Evolutionary conservation across 306 rosid genomes (phyloP).

Genomic region (Vigna reflexopilosa): DNA sequence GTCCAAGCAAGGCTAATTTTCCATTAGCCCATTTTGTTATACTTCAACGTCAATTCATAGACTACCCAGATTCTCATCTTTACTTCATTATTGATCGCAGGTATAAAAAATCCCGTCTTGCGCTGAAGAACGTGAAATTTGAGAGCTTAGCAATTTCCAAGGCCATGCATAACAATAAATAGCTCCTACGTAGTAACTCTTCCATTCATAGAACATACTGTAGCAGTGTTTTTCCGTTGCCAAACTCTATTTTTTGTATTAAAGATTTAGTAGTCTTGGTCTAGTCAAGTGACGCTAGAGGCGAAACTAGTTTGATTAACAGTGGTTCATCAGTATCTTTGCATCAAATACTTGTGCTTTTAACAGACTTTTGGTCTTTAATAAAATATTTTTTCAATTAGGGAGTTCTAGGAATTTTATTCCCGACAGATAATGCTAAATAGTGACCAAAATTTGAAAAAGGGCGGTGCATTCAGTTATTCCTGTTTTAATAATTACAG

Average conservation of each 20-base stretch:
- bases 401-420: background rate
- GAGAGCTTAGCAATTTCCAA: background rate
- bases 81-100: conserved; percentile 27
- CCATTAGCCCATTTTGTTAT: conserved; percentile 30
- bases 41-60: conserved; percentile 14
- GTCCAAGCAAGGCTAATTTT: conserved; percentile 28
- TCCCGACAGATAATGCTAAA: background rate
- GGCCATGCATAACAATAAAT: conserved; percentile 16
- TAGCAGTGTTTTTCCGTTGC: background rate
- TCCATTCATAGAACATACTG: background rate
- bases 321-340: too few relatives aligned
- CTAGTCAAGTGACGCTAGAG: background rate
- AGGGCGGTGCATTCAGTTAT: conserved; percentile 25
- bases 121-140: background rate
- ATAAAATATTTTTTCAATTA: background rate
- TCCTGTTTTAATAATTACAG: conserved; percentile 25
- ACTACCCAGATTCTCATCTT: conserved; percentile 48
- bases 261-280: background rate
- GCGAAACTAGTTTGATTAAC: background rate
- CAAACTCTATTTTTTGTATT: background rate
- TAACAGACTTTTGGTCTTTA: background rate
- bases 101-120: conserved; percentile 8
- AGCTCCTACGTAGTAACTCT: background rate
- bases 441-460: background rate
- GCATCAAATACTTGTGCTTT: background rate